phyloP scores from a whole-genome alignment of 1,284 basidiomycete genomes.

The Leccinum solheimii region DNA sequence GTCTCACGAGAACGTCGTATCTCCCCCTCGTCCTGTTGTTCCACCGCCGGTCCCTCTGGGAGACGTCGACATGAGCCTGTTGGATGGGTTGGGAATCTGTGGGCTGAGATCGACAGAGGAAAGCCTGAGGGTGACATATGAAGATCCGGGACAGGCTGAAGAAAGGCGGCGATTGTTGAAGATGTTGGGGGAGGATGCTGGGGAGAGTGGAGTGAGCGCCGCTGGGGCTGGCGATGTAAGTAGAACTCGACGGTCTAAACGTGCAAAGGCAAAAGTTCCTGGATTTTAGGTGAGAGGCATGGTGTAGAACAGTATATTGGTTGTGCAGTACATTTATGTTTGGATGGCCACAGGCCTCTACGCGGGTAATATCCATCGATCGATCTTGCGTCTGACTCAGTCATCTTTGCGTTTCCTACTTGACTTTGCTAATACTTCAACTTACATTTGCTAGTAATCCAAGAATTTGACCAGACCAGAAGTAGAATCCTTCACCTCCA shows the following conservation, averaged over 20 bases:
- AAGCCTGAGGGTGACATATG: slow-evolving; percentile 60
- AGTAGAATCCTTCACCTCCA: background rate
- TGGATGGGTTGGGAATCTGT: slow-evolving; percentile 23
- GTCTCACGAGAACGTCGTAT: slow-evolving; percentile 32
- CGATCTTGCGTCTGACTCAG: background rate
- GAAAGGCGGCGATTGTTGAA: slow-evolving; percentile 53
- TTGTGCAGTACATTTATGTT: background rate
- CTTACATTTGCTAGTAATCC: background rate
- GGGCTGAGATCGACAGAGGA: slow-evolving; percentile 36
- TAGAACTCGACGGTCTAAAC: slow-evolving; percentile 19
- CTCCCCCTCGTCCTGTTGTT: slow-evolving; percentile 14
- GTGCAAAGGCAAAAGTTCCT: slow-evolving; percentile 14
- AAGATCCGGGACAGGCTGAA: slow-evolving; percentile 61
- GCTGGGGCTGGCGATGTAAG: background rate
- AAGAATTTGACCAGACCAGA: background rate
- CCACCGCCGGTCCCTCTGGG: slow-evolving; percentile 4
- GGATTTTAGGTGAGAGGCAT: slow-evolving; percentile 6
- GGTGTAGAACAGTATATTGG: slow-evolving; percentile 20
- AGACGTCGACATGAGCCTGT: slow-evolving; percentile 34
- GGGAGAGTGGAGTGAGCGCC: background rate
- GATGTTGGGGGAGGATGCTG: slow-evolving; percentile 28
- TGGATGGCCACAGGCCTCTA: background rate
- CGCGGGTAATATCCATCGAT: background rate
- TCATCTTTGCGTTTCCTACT: background rate
- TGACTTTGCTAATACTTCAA: background rate